Percentiles rank a stretch among this genome's conserved stretches.
These are phyloP conservation scores for Strombidium stylifer DNA, from an alignment of 73 alveolate species.

Conservation along the genomic window DNA sequence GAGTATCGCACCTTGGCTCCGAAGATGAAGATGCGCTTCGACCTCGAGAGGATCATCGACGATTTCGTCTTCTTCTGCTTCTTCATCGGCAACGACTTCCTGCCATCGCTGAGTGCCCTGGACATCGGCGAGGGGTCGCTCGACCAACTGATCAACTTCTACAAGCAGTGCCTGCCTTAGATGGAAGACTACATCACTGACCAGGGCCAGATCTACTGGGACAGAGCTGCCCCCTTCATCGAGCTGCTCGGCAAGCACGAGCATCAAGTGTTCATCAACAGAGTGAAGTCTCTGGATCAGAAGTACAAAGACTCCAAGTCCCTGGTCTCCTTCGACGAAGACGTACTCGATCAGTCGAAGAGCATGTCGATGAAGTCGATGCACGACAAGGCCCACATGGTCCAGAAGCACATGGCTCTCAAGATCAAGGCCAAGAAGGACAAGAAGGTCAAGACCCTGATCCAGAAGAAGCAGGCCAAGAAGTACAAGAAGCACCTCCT, in stretches of 20 bases:
- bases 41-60: slow-evolving; percentile 93
- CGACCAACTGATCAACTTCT: slow-evolving; percentile 89
- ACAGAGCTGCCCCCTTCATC: slow-evolving; percentile 77
- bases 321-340: too few relatives aligned
- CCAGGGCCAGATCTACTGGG: slow-evolving; percentile 93
- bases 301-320: too few relatives aligned
- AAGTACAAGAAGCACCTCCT: slow-evolving; percentile 43
- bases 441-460: slow-evolving; percentile 18
- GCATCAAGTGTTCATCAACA: slow-evolving; percentile 55
- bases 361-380: too few relatives aligned
- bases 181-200: slow-evolving; percentile 87
- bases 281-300: slow-evolving; percentile 31
- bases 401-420: slow-evolving; percentile 13
- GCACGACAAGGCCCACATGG: slow-evolving; percentile 5
- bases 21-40: slow-evolving; percentile 71
- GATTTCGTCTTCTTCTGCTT: slow-evolving; percentile 97
- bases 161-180: slow-evolving; percentile 80
- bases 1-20: slow-evolving; percentile 72
- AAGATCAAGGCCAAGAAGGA: slow-evolving; percentile 29
- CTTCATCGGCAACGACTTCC: slow-evolving; percentile 98
- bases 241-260: slow-evolving; percentile 74
- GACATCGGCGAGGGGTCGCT: slow-evolving; percentile 94
- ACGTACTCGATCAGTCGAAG: too few relatives aligned
- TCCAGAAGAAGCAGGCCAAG: slow-evolving; percentile 34
- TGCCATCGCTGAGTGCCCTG: slow-evolving; percentile 92